Base-by-base conservation (phyloP, 345 rosid genomes). In the Rhodomyrtus tomentosa region DNA sequence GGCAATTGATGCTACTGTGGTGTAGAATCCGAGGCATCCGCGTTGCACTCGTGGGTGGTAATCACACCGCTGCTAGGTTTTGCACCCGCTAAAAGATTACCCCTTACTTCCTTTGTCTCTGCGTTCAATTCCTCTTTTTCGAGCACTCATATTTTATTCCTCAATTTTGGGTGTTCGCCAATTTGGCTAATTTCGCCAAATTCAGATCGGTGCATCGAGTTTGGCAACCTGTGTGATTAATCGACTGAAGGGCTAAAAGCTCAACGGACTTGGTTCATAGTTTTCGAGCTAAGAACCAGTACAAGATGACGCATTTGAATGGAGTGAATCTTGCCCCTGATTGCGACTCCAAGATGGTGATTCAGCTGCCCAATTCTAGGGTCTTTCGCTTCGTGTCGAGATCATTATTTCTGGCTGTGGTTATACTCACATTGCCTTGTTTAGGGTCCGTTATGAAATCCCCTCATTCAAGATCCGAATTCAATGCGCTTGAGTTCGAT, bases 21-120 rank as follows among this genome's bases (percentile, higher is more conserved):
- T 87, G 88, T 85, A 83, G 92, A 88, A 80, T 81, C 54, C 88
- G 32, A 91, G 86, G 55, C 83, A 85, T 59, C n/a, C 87, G 91
- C 81, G 90, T 88, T 40, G 87, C 89, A 58, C 93, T 92, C 82
- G 90, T 90, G 92, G 95, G 93, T 90, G 93, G 93, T 55, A 92
- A 92, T 87, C 93, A 92, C 88, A 92, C 93, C 79, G 92, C 95
- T 76, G 87, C 92, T 82, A 91, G 92, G 89, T 91, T 91, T 87
- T 92, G 92, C 68, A 87, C 90, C 74, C 92, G 95, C 87, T 92
- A 91, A 88, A 55, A 53, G 48, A 58, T 86, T 58, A 80, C 9
- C 12, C 50, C 48, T 59, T 80, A 76, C 82, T n/a, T 80, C 81
- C 82, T n/a, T 53, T 55, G 72, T 56, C 24, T 86, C 49, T 53